A percentile compares a stretch with the other conserved stretches of the same genome.
Evolutionary conservation across 768 basidiomycete genomes (phyloP).

Genomic region (Leccinum boreale): DNA sequence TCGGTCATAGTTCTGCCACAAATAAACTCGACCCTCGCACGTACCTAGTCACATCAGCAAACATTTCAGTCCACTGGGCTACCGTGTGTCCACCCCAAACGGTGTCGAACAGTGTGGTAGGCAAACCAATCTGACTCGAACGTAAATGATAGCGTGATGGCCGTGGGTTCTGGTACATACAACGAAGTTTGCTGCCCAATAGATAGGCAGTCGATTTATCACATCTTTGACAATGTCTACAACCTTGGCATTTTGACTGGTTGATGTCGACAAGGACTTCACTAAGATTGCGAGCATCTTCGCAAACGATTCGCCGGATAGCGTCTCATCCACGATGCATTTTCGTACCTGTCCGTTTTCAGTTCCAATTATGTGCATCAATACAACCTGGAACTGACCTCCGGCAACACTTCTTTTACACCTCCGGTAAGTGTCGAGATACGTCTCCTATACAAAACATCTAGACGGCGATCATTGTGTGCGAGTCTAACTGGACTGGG

Average conservation of each 20-base stretch:
- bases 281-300: slow-evolving; percentile 8
- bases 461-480: background rate
- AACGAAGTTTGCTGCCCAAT: slow-evolving; percentile 57
- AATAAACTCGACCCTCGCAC: background rate
- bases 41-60: slow-evolving; percentile 43
- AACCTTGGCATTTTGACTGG: slow-evolving; percentile 14
- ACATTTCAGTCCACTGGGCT: slow-evolving; percentile 45
- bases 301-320: slow-evolving; percentile 9
- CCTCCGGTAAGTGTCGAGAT: slow-evolving; percentile 17
- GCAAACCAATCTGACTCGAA: slow-evolving; percentile 27
- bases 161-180: slow-evolving; percentile 36
- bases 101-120: slow-evolving; percentile 30
- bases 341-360: slow-evolving; percentile 4
- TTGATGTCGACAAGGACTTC: slow-evolving; percentile 9
- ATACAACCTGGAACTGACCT: slow-evolving; percentile 10
- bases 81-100: slow-evolving; percentile 40
- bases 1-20: background rate
- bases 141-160: background rate
- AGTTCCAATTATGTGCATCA: background rate
- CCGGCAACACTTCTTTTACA: background rate
- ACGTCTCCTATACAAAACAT: slow-evolving; percentile 14
- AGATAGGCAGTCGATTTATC: slow-evolving; percentile 57
- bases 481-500: slow-evolving; percentile 31
- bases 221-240: slow-evolving; percentile 71
- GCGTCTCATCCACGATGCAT: slow-evolving; percentile 13